phyloP scores from a whole-genome alignment of 768 basidiomycete genomes.

The Psilocybe sp. region DNA sequence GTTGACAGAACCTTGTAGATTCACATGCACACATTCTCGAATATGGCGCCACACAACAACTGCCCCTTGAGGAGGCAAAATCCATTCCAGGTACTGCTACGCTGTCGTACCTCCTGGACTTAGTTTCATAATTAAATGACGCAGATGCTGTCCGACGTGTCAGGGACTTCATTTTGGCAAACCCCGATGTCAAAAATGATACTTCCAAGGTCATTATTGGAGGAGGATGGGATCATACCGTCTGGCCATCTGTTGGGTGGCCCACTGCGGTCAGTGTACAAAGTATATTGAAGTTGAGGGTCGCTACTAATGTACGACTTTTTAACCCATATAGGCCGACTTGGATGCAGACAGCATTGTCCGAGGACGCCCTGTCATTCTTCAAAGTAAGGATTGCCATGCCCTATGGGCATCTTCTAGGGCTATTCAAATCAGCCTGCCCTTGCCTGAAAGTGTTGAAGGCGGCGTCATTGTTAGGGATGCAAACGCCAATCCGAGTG shows the following conservation, averaged over 20 bases:
- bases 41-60: constrained; percentile 65
- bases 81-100: constrained; percentile 49
- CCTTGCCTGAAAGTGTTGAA: constrained; percentile 67
- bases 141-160: constrained; percentile 65
- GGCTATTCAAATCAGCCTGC: constrained; percentile 53
- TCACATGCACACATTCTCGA: constrained; percentile 79
- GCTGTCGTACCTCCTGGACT: not conserved
- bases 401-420: constrained; percentile 80
- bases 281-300: not conserved
- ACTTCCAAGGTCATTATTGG: constrained; percentile 67
- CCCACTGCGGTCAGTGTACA: constrained; percentile 61
- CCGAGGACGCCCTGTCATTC: constrained; percentile 63
- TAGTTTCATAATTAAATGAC: not conserved
- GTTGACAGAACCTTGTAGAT: constrained; percentile 38
- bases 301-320: not conserved
- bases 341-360: constrained; percentile 71
- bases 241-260: constrained; percentile 58
- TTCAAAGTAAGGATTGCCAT: constrained; percentile 87
- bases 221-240: constrained; percentile 91
- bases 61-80: constrained; percentile 62
- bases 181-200: constrained; percentile 56
- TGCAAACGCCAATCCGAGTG: constrained; percentile 63
- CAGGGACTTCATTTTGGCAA: constrained; percentile 54
- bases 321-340: constrained; percentile 46
- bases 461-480: constrained; percentile 82